A percentile compares a stretch with the other conserved stretches of the same genome.
Conservation (phyloP, 306 rosid species). For the Castanea sativa region DNA sequence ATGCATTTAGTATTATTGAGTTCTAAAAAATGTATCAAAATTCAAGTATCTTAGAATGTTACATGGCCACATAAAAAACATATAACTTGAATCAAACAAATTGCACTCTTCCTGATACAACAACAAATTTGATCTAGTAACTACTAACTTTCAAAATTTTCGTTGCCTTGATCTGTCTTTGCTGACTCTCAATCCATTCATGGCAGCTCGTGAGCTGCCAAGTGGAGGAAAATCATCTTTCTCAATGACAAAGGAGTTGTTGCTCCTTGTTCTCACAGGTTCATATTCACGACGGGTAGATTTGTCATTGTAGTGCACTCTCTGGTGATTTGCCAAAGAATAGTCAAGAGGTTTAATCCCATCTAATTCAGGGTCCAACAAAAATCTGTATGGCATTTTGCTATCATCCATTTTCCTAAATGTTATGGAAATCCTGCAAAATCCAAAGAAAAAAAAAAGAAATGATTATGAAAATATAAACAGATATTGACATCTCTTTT, state of each 20-base stretch:
- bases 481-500: background rate
- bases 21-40: too few species aligned
- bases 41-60: too few species aligned
- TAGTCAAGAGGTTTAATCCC: constrained; percentile 35
- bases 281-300: background rate
- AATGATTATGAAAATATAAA: background rate
- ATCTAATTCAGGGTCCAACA: constrained; percentile 36
- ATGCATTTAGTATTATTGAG: too few species aligned
- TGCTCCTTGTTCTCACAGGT: background rate
- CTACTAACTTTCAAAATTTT: too few species aligned
- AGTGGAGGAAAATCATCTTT: constrained; percentile 23
- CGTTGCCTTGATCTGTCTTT: background rate
- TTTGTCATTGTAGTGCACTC: background rate
- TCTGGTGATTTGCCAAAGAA: background rate
- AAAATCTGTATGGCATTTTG: constrained; percentile 42
- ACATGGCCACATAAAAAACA: too few species aligned
- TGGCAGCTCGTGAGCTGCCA: background rate
- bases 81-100: too few species aligned
- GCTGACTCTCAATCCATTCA: constrained; percentile 6
- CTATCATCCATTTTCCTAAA: constrained; percentile 55
- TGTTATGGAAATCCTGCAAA: constrained; percentile 63
- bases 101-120: too few species aligned
- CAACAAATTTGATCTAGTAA: too few species aligned
- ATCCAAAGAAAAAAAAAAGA: background rate
- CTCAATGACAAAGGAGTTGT: constrained; percentile 7